Evolutionary conservation across 768 basidiomycete species (phyloP).

Genomic region (Strobilomyces confusus): DNA sequence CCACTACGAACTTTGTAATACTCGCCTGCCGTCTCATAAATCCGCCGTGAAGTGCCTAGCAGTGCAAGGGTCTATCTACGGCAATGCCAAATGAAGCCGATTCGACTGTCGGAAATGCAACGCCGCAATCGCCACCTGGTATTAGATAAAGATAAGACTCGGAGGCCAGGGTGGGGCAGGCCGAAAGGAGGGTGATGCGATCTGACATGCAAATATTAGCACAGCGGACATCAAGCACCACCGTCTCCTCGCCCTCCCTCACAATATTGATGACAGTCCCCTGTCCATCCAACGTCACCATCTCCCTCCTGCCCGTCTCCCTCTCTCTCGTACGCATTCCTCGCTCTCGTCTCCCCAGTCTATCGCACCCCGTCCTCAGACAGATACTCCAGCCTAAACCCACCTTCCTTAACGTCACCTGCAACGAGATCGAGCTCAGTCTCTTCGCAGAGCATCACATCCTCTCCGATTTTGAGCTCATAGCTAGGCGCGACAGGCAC

Average conservation of each 20-base stretch:
- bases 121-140: background rate
- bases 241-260: slow-evolving; percentile 4
- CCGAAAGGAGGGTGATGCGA: background rate
- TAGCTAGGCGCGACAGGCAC: slow-evolving; percentile 55
- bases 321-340: slow-evolving; percentile 75
- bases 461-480: slow-evolving; percentile 56
- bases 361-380: slow-evolving; percentile 60
- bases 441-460: slow-evolving; percentile 61
- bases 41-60: background rate
- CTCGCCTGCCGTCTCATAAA: background rate
- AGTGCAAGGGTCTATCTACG: background rate
- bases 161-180: background rate
- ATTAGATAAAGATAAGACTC: slow-evolving; percentile 3
- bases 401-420: slow-evolving; percentile 70
- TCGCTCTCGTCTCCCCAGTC: slow-evolving; percentile 55
- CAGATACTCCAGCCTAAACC: slow-evolving; percentile 66
- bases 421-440: slow-evolving; percentile 76
- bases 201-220: slow-evolving; percentile 16
- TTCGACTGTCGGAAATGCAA: background rate
- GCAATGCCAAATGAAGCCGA: background rate
- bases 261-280: slow-evolving; percentile 23
- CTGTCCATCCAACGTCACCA: slow-evolving; percentile 42
- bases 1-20: slow-evolving; percentile 7
- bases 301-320: slow-evolving; percentile 66
- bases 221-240: background rate